Conservation (phyloP, 352 stramenopile genomes). For the Globisporangium cylindrosporum region DNA sequence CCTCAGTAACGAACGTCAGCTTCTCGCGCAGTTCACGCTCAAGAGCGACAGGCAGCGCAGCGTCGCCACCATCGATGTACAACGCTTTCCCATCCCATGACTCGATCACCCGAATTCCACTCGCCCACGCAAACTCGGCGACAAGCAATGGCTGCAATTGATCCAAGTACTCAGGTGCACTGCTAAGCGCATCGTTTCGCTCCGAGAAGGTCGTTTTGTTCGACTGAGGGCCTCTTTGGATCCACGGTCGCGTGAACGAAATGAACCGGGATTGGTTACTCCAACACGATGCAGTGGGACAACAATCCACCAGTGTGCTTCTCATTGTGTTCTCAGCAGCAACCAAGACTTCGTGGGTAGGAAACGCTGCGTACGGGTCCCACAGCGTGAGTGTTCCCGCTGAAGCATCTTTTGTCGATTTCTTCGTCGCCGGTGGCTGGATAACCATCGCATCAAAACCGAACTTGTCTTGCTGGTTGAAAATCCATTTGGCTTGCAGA, state of each 20-base stretch:
- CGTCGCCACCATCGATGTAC: constrained; percentile 24
- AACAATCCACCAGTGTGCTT: neutral
- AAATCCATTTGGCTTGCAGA: constrained; percentile 34
- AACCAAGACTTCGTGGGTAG: constrained; percentile 34
- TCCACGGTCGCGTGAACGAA: constrained; percentile 8
- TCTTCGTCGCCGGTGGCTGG: constrained; percentile 10
- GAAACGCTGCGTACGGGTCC: constrained; percentile 46
- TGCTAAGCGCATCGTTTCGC: neutral
- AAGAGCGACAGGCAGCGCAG: constrained; percentile 28
- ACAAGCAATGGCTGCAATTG: constrained; percentile 29
- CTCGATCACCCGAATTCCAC: constrained; percentile 26
- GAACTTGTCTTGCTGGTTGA: constrained; percentile 27
- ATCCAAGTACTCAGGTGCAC: constrained; percentile 17
- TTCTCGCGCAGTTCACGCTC: constrained; percentile 47
- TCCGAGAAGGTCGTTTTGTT: neutral
- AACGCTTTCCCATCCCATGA: constrained; percentile 50
- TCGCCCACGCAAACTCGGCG: constrained; percentile 26
- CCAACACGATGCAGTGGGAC: constrained; percentile 13
- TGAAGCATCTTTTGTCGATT: constrained; percentile 18
- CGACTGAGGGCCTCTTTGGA: neutral
- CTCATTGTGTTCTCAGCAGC: neutral
- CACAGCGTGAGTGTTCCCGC: constrained; percentile 34
- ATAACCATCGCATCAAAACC: constrained; percentile 50
- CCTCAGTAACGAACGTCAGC: constrained; percentile 27
- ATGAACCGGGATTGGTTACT: constrained; percentile 5